Evolutionary conservation across 2,329 filamentous ascomycete genomes (phyloP).

Genomic region (Colletotrichum filicis): DNA sequence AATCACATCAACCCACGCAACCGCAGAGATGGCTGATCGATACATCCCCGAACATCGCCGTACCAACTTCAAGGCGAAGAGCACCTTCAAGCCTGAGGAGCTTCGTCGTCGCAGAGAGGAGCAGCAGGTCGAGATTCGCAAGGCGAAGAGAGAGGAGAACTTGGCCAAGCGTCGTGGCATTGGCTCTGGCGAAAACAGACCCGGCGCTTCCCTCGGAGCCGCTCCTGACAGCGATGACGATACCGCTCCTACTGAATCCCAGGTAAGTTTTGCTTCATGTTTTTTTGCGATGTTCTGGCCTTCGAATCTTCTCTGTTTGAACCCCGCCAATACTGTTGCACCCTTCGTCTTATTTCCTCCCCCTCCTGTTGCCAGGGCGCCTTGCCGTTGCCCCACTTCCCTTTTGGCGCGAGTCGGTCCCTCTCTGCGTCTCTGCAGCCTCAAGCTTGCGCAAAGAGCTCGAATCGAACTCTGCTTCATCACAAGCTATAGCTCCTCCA

Average conservation of each 20-base stretch:
- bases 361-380: slow-evolving; percentile 36
- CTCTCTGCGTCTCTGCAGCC: background rate
- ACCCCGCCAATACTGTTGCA: slow-evolving; percentile 34
- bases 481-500: background rate
- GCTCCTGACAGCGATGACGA: slow-evolving; percentile 98
- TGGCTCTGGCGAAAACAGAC: slow-evolving; percentile 80
- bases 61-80: slow-evolving; percentile 99
- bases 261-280: slow-evolving; percentile 71
- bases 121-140: slow-evolving; percentile 98
- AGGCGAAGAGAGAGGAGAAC: slow-evolving; percentile 98
- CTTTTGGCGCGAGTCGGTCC: slow-evolving; percentile 25
- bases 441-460: slow-evolving; percentile 5
- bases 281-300: slow-evolving; percentile 17
- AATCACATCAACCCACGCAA: slow-evolving; percentile 17
- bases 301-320: slow-evolving; percentile 23
- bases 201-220: slow-evolving; percentile 84
- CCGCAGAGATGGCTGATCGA: slow-evolving; percentile 88
- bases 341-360: slow-evolving; percentile 32
- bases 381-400: slow-evolving; percentile 33
- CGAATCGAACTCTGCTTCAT: background rate
- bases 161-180: slow-evolving; percentile 98
- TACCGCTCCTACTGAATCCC: slow-evolving; percentile 90
- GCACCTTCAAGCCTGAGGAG: slow-evolving; percentile 98
- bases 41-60: slow-evolving; percentile 99
- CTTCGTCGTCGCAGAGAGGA: slow-evolving; percentile 97